Evolutionary conservation across 352 stramenopile genomes (phyloP).

Genomic region (Achlya hypogyna): DNA sequence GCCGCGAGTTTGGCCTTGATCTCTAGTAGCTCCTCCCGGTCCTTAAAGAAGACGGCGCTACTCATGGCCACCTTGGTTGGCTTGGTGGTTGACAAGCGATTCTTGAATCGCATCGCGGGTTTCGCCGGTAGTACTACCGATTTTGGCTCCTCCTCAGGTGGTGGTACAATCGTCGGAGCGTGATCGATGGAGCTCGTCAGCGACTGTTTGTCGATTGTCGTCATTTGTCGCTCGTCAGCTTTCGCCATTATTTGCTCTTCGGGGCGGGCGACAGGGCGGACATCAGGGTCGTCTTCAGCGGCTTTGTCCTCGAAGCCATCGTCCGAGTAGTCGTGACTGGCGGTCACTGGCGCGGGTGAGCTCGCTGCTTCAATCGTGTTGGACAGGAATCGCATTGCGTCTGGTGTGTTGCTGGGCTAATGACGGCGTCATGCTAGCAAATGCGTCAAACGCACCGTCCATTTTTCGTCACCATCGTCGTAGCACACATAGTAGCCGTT

Average conservation of each 20-base stretch:
- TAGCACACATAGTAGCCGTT: slow-evolving; percentile 65
- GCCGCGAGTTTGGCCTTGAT: slow-evolving; percentile 5
- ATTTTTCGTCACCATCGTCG: slow-evolving; percentile 74
- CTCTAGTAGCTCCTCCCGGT: slow-evolving; percentile 9
- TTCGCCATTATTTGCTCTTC: neutral
- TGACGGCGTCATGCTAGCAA: neutral
- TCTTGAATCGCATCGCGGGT: neutral
- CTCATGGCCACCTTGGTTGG: neutral
- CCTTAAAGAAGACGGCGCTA: slow-evolving; percentile 1
- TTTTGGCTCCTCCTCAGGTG: neutral
- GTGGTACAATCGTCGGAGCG: too few relatives aligned
- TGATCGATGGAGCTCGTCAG: too few relatives aligned
- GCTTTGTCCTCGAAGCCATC: slow-evolving; percentile 9
- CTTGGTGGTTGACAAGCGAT: neutral
- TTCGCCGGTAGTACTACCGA: neutral
- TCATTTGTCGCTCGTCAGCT: neutral
- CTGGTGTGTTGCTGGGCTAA: neutral
- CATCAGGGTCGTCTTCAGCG: neutral
- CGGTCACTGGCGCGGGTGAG: neutral
- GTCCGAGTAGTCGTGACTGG: neutral
- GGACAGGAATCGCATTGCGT: neutral
- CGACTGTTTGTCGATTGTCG: too few relatives aligned
- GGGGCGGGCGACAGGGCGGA: neutral
- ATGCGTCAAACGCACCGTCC: slow-evolving; percentile 28
- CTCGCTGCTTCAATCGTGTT: neutral